phyloP scores from a whole-genome alignment of 2,329 filamentous ascomycete genomes.

The Trichoderma cornu-damae region DNA sequence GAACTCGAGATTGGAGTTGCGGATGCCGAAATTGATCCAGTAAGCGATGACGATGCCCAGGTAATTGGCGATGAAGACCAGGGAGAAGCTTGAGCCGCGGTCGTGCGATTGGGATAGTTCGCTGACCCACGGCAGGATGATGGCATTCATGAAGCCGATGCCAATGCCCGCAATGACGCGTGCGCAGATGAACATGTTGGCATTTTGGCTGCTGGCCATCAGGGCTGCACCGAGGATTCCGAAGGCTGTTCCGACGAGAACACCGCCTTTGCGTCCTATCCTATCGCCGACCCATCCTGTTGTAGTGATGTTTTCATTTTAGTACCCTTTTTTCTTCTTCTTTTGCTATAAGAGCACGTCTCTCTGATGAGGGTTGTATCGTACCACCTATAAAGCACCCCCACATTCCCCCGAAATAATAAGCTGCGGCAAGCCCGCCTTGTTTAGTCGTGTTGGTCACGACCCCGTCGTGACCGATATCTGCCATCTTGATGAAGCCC shows the following conservation, averaged over 20 bases:
- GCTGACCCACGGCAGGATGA: slow-evolving; percentile 45
- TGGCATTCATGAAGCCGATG: slow-evolving; percentile 47
- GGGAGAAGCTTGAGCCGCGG: slow-evolving; percentile 43
- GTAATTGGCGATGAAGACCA: slow-evolving; percentile 50
- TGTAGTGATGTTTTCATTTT: background rate
- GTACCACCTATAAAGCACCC: slow-evolving; percentile 44
- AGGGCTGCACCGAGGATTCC: slow-evolving; percentile 46
- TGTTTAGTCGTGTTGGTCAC: slow-evolving; percentile 46
- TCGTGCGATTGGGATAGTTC: slow-evolving; percentile 44
- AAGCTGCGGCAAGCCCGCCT: slow-evolving; percentile 49
- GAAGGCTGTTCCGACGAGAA: slow-evolving; percentile 44
- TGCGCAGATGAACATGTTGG: slow-evolving; percentile 45
- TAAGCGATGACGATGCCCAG: slow-evolving; percentile 43
- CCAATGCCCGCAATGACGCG: slow-evolving; percentile 49
- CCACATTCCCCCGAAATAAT: slow-evolving; percentile 48
- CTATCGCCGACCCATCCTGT: slow-evolving; percentile 44
- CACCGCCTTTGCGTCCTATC: slow-evolving; percentile 44
- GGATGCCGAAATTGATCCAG: slow-evolving; percentile 37
- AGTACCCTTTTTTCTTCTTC: background rate
- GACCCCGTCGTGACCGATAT: slow-evolving; percentile 43
- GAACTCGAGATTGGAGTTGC: slow-evolving; percentile 28
- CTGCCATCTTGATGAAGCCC: slow-evolving; percentile 38
- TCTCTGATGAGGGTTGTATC: background rate
- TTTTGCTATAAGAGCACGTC: background rate
- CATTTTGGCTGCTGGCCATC: slow-evolving; percentile 41